Percentiles rank a stretch among this genome's conserved stretches.
Conservation (phyloP, 306 rosid species). For the Corylus avellana region DNA sequence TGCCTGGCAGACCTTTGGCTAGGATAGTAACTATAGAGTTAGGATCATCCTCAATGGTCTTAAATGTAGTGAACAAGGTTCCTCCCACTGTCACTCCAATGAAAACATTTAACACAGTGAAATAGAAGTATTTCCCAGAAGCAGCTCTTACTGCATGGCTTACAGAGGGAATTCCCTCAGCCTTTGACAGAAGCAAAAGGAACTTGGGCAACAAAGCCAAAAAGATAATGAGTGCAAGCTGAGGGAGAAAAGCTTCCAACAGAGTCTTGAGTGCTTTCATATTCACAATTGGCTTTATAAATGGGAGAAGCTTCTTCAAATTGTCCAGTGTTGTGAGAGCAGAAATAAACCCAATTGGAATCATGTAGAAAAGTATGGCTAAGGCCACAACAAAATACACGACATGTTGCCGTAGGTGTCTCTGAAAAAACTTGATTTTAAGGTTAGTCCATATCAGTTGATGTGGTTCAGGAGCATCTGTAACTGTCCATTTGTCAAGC, state of each 20-base stretch:
- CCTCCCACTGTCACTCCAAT: slow-evolving; percentile 81
- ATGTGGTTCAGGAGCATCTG: slow-evolving; percentile 72
- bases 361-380: slow-evolving; percentile 66
- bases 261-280: slow-evolving; percentile 43
- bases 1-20: slow-evolving; percentile 69
- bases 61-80: slow-evolving; percentile 64
- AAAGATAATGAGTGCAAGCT: slow-evolving; percentile 75
- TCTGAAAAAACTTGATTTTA: slow-evolving; percentile 54
- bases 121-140: slow-evolving; percentile 90
- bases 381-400: slow-evolving; percentile 71
- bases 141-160: slow-evolving; percentile 87
- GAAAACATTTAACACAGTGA: slow-evolving; percentile 76
- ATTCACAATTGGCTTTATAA: slow-evolving; percentile 59
- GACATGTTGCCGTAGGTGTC: slow-evolving; percentile 65
- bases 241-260: slow-evolving; percentile 94
- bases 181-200: slow-evolving; percentile 67
- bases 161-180: slow-evolving; percentile 78
- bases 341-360: slow-evolving; percentile 70
- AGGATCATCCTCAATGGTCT: slow-evolving; percentile 49
- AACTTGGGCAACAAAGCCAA: slow-evolving; percentile 82
- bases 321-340: slow-evolving; percentile 75
- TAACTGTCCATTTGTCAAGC: slow-evolving; percentile 68
- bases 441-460: slow-evolving; percentile 83
- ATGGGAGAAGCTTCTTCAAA: slow-evolving; percentile 71
- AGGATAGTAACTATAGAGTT: slow-evolving; percentile 37